Conservation (phyloP, 208 protist species). For the Leptomonas pyrrhocoris region DNA sequence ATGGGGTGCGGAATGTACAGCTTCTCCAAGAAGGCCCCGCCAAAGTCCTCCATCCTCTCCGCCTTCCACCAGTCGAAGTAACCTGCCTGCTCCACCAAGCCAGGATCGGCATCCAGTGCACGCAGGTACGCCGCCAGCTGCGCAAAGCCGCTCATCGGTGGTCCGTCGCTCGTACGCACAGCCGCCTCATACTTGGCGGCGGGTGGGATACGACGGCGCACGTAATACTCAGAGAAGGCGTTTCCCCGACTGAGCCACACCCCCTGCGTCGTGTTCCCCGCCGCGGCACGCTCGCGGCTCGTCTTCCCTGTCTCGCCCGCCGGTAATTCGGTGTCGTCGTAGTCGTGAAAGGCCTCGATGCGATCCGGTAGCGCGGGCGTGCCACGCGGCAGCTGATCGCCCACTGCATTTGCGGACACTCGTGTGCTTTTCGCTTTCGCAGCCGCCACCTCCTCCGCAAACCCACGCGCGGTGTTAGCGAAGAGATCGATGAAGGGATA, state of each 20-base stretch:
- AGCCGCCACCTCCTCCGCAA: slow-evolving; percentile 3
- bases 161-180: background rate
- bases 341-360: background rate
- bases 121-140: slow-evolving; percentile 30
- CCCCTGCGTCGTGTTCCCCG: no score
- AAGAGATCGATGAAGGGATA: background rate
- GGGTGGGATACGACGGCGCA: background rate
- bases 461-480: slow-evolving; percentile 17
- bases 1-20: slow-evolving; percentile 16
- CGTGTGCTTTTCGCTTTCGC: background rate
- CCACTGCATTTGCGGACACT: no score
- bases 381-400: background rate
- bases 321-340: no score
- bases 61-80: slow-evolving; percentile 29
- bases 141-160: slow-evolving; percentile 25
- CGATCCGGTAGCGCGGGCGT: background rate
- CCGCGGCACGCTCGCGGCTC: no score
- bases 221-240: slow-evolving; percentile 14
- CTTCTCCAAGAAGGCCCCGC: slow-evolving; percentile 7
- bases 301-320: no score
- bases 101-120: slow-evolving; percentile 18
- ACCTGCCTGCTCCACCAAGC: slow-evolving; percentile 11
- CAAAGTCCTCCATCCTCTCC: slow-evolving; percentile 16
- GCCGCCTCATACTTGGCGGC: background rate
- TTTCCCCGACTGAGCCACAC: background rate